Conservation (phyloP, 352 stramenopile species). For the Poterioochromonas sp. region DNA sequence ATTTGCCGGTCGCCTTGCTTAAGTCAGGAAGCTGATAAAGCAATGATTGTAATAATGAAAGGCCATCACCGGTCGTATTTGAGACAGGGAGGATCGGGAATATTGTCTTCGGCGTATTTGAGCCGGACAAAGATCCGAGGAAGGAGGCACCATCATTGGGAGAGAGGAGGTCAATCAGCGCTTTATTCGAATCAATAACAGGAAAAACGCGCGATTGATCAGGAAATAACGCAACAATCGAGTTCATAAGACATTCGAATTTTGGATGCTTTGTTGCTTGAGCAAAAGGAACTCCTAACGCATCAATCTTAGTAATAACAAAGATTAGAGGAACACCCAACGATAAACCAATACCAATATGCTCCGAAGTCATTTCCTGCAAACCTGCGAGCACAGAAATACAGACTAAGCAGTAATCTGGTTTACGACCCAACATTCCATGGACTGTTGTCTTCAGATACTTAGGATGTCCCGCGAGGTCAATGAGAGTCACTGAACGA, state of each 20-base stretch:
- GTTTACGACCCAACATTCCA: slow-evolving; percentile 6
- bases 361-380: slow-evolving; percentile 28
- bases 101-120: background rate
- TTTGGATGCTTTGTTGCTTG: background rate
- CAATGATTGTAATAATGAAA: background rate
- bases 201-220: no score
- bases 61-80: background rate
- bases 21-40: background rate
- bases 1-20: background rate
- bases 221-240: no score
- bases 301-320: slow-evolving; percentile 33
- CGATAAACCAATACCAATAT: background rate
- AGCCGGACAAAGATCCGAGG: no score
- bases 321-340: slow-evolving; percentile 30
- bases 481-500: slow-evolving; percentile 17
- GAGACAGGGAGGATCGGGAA: background rate
- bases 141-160: no score
- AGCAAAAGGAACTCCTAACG: background rate
- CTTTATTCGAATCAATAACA: background rate
- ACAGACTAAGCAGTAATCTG: background rate
- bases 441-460: slow-evolving; percentile 36
- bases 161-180: background rate
- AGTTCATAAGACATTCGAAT: no score
- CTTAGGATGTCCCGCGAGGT: slow-evolving; percentile 34
- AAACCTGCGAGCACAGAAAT: background rate